Percentiles rank a stretch among this genome's conserved stretches.
phyloP scores from a whole-genome alignment of 306 rosid species.

The Ormosia emarginata region DNA sequence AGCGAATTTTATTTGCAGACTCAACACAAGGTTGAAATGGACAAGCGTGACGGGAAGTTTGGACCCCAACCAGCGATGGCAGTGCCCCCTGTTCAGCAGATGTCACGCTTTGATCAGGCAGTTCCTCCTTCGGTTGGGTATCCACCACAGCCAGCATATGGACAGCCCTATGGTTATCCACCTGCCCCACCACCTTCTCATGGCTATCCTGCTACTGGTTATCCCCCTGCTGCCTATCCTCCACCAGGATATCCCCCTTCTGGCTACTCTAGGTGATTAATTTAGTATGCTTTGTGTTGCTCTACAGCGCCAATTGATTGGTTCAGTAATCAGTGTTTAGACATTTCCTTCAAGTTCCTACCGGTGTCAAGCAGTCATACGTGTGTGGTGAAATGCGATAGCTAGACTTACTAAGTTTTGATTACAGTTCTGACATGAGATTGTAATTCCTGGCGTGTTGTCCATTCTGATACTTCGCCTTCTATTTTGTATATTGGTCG shows the following conservation, averaged over 20 bases:
- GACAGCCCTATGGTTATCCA: constrained; percentile 66
- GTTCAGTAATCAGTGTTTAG: neutral
- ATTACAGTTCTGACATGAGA: neutral
- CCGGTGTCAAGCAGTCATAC: neutral
- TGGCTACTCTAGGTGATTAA: constrained; percentile 51
- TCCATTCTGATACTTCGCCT: constrained; percentile 14
- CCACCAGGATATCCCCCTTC: constrained; percentile 41
- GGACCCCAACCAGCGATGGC: constrained; percentile 70
- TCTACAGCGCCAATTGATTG: neutral
- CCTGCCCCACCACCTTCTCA: constrained; percentile 34
- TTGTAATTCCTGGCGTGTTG: neutral
- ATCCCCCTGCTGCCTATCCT: constrained; percentile 49
- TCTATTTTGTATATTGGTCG: constrained; percentile 20
- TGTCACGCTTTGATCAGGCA: constrained; percentile 83
- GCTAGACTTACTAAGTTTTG: neutral
- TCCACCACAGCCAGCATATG: constrained; percentile 57
- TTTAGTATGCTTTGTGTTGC: neutral
- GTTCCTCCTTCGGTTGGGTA: constrained; percentile 79
- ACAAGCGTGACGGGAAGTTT: constrained; percentile 79
- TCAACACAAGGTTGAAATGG: constrained; percentile 94
- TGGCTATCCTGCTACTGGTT: constrained; percentile 58
- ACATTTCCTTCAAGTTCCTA: constrained; percentile 19
- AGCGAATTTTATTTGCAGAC: constrained; percentile 53
- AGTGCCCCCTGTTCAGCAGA: constrained; percentile 75
- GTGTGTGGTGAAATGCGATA: constrained; percentile 16